Evolutionary conservation across 2,329 filamentous ascomycete species (phyloP), one percentile per base, ranked within the genome.

Genomic region (Apiospora marii): DNA sequence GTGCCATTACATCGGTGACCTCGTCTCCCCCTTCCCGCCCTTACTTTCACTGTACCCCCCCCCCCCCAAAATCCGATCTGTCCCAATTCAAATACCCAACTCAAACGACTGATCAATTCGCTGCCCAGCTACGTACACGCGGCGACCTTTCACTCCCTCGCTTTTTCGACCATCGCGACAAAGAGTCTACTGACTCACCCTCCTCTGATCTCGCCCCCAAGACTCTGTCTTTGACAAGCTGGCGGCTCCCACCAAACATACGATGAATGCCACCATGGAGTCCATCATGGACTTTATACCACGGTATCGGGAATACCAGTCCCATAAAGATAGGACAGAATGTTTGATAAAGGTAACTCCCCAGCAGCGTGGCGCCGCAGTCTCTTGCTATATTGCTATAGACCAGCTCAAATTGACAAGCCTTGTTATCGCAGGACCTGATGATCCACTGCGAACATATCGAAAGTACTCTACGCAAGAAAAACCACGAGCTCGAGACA

Each of bases 231-330:
- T 22, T n/a, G 58, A 41, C 34, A 64, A 64, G 58, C 58, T 64
- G 58, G 58, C 58, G 58, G 22, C 58, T n/a, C 30, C 34, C 1
- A 68, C 67, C 41, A 48, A 46, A 68, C 27, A 53, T 51, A 72
- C 72, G 34, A 72, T 77, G 76, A 71, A 68, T 16, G 72, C 73
- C 68, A 73, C 78, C 16, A 73, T 77, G 48, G 73, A 75, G 46
- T 76, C 78, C 46, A 80, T 87, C 61, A 79, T 84, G 79, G 83
- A 85, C 67, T 88, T 89, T 75, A 78, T 87, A 73, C 79, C 83
- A 68, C 83, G 87, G 12, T 89, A 85, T 76, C 83, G 85, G 67
- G 76, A 79, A 49, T 80, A 88, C 67, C 84, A 85, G 73, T 69
- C 75, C 5, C 83, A 85, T 49, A 81, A 83, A 68, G 82, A 85